Conservation (phyloP, 2,329 filamentous ascomycete species). For the Arachnomyces sp. region DNA sequence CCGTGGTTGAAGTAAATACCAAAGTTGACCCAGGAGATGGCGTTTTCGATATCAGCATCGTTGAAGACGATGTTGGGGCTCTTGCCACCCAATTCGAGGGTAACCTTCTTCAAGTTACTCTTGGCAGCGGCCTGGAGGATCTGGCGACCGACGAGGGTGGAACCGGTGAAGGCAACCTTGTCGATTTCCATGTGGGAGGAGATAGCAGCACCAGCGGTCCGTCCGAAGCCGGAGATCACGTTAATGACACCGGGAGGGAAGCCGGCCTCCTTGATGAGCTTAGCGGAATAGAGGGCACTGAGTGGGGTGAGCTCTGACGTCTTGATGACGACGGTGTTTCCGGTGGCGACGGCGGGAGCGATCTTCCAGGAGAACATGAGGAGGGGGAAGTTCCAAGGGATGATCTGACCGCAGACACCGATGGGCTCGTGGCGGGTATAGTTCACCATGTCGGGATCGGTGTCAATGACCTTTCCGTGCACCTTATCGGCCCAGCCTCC, state of each 20-base stretch:
- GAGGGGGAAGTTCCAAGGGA: slow-evolving; percentile 83
- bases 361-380: slow-evolving; percentile 86
- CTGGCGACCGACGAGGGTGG: slow-evolving; percentile 52
- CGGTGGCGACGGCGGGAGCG: slow-evolving; percentile 58
- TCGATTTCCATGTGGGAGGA: slow-evolving; percentile 57
- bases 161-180: slow-evolving; percentile 59
- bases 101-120: slow-evolving; percentile 60
- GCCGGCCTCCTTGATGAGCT: slow-evolving; percentile 52
- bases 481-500: slow-evolving; percentile 95
- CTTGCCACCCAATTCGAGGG: slow-evolving; percentile 60
- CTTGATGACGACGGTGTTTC: slow-evolving; percentile 59
- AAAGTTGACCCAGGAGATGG: slow-evolving; percentile 58
- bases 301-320: slow-evolving; percentile 62
- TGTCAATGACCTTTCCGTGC: slow-evolving; percentile 77
- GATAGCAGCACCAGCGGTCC: slow-evolving; percentile 64
- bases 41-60: slow-evolving; percentile 58
- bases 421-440: slow-evolving; percentile 75
- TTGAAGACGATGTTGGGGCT: slow-evolving; percentile 56
- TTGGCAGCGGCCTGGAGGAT: slow-evolving; percentile 56
- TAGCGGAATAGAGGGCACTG: slow-evolving; percentile 54
- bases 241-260: slow-evolving; percentile 58
- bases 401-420: slow-evolving; percentile 81
- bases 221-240: slow-evolving; percentile 67
- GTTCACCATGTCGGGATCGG: slow-evolving; percentile 70
- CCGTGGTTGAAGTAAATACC: slow-evolving; percentile 54